Evolutionary conservation across 1,284 basidiomycete species (phyloP), one percentile per base, ranked within the genome.

Genomic region (Phaffia rhodozyma): DNA sequence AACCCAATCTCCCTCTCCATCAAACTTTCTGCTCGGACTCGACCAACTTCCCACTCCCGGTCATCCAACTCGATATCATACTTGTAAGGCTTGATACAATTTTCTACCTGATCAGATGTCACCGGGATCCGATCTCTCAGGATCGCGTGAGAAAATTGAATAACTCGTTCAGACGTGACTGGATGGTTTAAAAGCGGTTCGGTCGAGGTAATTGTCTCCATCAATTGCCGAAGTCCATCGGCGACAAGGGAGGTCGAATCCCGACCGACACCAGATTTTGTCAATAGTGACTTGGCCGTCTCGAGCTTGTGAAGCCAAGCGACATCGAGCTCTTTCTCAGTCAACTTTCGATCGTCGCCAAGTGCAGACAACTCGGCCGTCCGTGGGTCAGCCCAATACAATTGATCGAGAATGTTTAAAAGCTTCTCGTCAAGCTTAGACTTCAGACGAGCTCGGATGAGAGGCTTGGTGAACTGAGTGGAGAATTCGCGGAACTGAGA

Each of bases 61-160:
- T 82, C 81, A 68, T 96, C 90, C 5, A 82, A 75, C 68, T 81
- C 80, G 30, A 94, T 86, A 71, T 97, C 92, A 74, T 97, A 97
- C 79, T 98, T 97, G 83, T 86, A 97, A 38, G 96, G 96, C 78
- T 98, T 99, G 80, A 99, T 96, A 76, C 91, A 96, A 77, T 98
- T 99, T 80, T 99, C 96, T 9, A 99, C 96, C 77, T 98, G 94
- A 74, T 99, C 96, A 1, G 91, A 87, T 3, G 96, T 92, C 62
- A 97, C 77, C 11, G 89, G 87, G 66, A 97, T 87, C 2, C 94
- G 83, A 71, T 97, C 92, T 57, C 92, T 82, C 63, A 99, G 78
- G 71, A 99, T 94, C 71, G 82, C 84, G 74, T 96, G 91, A 20
- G 89, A 89, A 74, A 97, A 96, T 70, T 92, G 83, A 62, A 90